These are phyloP conservation scores for Solanum paucissectum DNA, from an alignment of 257 asterid genomes.

Conservation along the genomic window DNA sequence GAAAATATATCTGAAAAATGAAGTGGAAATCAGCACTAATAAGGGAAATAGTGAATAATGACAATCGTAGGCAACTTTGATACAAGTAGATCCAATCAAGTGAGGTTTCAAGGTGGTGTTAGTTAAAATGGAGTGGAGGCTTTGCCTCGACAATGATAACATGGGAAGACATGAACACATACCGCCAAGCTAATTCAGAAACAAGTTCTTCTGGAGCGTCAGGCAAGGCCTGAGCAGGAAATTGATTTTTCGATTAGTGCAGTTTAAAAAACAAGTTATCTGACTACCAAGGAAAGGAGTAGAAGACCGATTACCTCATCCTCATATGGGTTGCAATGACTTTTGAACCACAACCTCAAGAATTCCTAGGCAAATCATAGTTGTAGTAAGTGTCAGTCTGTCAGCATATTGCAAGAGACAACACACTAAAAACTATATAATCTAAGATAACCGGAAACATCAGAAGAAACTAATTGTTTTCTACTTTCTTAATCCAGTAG, in stretches of 20 bases:
- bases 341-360: constrained; percentile 91
- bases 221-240: constrained; percentile 58
- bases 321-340: constrained; percentile 79
- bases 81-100: not conserved
- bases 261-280: not conserved
- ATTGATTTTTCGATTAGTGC: not conserved
- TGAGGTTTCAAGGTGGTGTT: not conserved
- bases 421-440: not conserved
- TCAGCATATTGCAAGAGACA: constrained; percentile 4
- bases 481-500: not conserved
- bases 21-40: not conserved
- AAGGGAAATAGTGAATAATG: not conserved
- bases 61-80: not conserved
- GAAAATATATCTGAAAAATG: constrained; percentile 58
- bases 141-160: not conserved
- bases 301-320: constrained; percentile 46
- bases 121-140: not conserved
- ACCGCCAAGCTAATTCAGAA: constrained; percentile 93
- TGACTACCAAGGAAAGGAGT: not conserved
- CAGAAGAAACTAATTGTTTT: not conserved
- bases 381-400: not conserved
- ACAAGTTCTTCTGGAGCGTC: constrained; percentile 88
- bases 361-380: constrained; percentile 53
- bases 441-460: not conserved
- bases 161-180: not conserved